These are phyloP conservation scores for Acephala macrosclerotiorum DNA, from an alignment of 2,329 filamentous ascomycete genomes.

Conservation along the genomic window DNA sequence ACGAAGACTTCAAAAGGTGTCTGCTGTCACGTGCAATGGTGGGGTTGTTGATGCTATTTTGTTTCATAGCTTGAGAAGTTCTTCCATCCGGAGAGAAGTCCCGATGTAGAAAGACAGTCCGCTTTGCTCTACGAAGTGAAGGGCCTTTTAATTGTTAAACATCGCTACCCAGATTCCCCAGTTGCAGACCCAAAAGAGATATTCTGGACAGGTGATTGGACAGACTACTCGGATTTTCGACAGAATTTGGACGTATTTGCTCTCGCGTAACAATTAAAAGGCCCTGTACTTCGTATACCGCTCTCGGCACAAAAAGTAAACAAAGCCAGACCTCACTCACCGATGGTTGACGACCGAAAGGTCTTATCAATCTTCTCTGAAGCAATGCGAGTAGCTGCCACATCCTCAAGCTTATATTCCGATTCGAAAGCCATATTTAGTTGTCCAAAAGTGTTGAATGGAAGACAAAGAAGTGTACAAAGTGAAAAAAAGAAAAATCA, in stretches of 20 bases:
- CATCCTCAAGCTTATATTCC: constrained; percentile 63
- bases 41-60: neutral
- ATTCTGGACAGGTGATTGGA: too few relatives aligned
- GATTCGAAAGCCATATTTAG: constrained; percentile 47
- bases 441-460: neutral
- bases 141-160: too few relatives aligned
- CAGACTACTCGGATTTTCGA: too few relatives aligned
- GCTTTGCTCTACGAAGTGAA: too few relatives aligned
- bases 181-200: too few relatives aligned
- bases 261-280: too few relatives aligned
- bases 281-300: neutral
- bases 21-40: constrained; percentile 17
- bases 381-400: constrained; percentile 56
- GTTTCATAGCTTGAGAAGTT: neutral
- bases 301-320: neutral
- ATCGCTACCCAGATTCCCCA: too few relatives aligned
- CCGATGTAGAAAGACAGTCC: neutral
- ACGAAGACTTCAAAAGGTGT: neutral
- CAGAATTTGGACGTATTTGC: too few relatives aligned
- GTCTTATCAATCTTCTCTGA: constrained; percentile 65
- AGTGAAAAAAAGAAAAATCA: neutral
- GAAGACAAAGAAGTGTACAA: constrained; percentile 4
- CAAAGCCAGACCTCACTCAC: constrained; percentile 49
- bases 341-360: constrained; percentile 67
- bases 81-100: neutral